Conservation (phyloP, 169 alveolate genomes). For the Amoebophrya sp. region DNA sequence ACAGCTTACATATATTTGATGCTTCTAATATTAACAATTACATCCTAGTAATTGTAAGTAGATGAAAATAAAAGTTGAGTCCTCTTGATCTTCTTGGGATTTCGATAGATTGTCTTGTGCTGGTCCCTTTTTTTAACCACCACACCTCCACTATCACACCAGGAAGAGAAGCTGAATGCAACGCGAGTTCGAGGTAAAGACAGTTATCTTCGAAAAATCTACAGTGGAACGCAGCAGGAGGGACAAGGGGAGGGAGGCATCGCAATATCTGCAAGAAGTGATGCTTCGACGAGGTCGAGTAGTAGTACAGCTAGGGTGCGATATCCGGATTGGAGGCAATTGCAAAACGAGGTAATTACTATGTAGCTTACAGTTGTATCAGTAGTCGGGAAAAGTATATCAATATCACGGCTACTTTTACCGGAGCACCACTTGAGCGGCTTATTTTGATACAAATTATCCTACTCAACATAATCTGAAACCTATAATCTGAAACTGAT, state of each 20-base stretch:
- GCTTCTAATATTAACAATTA: background rate
- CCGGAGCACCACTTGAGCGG: background rate
- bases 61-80: background rate
- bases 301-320: background rate
- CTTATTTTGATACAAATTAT: background rate
- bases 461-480: too few species aligned
- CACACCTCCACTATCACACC: too few species aligned
- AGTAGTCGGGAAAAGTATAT: too few species aligned
- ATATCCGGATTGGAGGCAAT: background rate
- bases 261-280: background rate
- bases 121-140: too few species aligned
- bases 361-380: too few species aligned
- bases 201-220: background rate
- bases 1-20: background rate
- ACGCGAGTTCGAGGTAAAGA: background rate
- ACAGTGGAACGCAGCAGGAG: too few species aligned
- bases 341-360: background rate
- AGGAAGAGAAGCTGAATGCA: background rate
- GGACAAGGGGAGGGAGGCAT: too few species aligned
- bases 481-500: too few species aligned
- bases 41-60: background rate
- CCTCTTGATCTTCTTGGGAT: background rate
- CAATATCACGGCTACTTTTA: too few species aligned
- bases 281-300: background rate
- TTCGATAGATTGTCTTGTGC: too few species aligned